Evolutionary conservation across 2,329 filamentous ascomycete species (phyloP).

Genomic region (Tolypocladium guangdongense): DNA sequence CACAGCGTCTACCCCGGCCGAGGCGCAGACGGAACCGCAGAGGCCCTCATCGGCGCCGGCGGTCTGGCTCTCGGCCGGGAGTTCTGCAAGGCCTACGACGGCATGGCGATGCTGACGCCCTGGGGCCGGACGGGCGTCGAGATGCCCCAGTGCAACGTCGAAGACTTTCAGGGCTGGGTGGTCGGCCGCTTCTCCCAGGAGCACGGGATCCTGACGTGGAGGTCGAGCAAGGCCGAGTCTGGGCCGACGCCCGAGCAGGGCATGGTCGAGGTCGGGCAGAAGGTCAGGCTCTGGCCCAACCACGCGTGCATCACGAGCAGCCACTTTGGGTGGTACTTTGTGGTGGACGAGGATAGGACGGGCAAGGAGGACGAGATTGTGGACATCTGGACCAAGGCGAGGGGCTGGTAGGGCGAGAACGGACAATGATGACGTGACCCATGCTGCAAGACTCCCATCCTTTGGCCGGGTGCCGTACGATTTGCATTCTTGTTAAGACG

Average conservation of each 20-base stretch:
- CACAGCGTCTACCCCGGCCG: slow-evolving; percentile 55
- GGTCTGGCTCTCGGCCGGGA: slow-evolving; percentile 62
- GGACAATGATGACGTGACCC: not conserved
- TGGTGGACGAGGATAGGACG: slow-evolving; percentile 53
- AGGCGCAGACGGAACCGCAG: slow-evolving; percentile 34
- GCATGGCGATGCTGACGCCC: slow-evolving; percentile 58
- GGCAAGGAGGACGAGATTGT: slow-evolving; percentile 49
- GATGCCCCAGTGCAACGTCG: slow-evolving; percentile 16
- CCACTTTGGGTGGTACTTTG: slow-evolving; percentile 60
- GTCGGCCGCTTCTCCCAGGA: slow-evolving; percentile 67
- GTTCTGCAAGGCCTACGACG: slow-evolving; percentile 59
- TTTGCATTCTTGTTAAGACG: no score
- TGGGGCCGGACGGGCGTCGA: slow-evolving; percentile 32
- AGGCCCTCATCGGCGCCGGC: slow-evolving; percentile 60
- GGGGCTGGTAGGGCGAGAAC: slow-evolving; percentile 11
- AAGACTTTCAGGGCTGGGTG: slow-evolving; percentile 47
- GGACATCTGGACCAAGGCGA: slow-evolving; percentile 53
- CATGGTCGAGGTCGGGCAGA: slow-evolving; percentile 47
- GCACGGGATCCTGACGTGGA: slow-evolving; percentile 61
- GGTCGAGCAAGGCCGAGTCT: slow-evolving; percentile 18
- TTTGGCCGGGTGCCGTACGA: no score
- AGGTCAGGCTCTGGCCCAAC: slow-evolving; percentile 65
- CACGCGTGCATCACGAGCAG: slow-evolving; percentile 70
- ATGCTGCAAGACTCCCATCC: not conserved
- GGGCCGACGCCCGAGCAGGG: slow-evolving; percentile 12